Conservation (phyloP, 371 early-diverging fungal genomes). For the Rhizopus microsporus region DNA sequence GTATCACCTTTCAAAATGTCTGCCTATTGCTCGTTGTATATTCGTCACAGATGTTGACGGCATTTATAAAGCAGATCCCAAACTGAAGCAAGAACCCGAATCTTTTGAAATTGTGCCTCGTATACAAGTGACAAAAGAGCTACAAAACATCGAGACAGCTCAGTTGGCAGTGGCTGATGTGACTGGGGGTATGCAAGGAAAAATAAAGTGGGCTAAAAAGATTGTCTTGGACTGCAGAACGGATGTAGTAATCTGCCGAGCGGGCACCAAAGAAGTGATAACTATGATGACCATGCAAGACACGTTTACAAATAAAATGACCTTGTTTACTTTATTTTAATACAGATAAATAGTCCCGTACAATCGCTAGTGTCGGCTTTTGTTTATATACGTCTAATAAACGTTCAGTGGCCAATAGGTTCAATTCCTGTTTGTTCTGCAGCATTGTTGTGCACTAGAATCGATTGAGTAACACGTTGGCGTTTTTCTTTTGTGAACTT, state of each 20-base stretch:
- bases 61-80: constrained; percentile 46
- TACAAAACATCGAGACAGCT: background rate
- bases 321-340: constrained; percentile 11
- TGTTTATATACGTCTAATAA: constrained; percentile 44
- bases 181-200: constrained; percentile 52
- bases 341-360: constrained; percentile 34
- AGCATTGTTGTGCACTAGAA: constrained; percentile 32
- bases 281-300: constrained; percentile 25
- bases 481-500: constrained; percentile 44
- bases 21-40: constrained; percentile 41
- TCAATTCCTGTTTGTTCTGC: constrained; percentile 42
- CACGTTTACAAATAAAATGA: constrained; percentile 1
- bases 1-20: constrained; percentile 30
- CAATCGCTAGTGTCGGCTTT: constrained; percentile 23
- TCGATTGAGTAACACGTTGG: constrained; percentile 63
- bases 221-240: constrained; percentile 26
- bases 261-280: constrained; percentile 28
- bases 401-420: constrained; percentile 69
- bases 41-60: constrained; percentile 56
- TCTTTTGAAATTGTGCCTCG: constrained; percentile 7
- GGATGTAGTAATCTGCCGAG: constrained; percentile 36
- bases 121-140: background rate
- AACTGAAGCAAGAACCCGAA: constrained; percentile 12
- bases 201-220: constrained; percentile 41
- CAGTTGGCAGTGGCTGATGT: constrained; percentile 30